Evolutionary conservation across 805 yeast genomes (phyloP), one percentile per base, ranked within the genome.

Genomic region (Barnettozyma wickerhamii): DNA sequence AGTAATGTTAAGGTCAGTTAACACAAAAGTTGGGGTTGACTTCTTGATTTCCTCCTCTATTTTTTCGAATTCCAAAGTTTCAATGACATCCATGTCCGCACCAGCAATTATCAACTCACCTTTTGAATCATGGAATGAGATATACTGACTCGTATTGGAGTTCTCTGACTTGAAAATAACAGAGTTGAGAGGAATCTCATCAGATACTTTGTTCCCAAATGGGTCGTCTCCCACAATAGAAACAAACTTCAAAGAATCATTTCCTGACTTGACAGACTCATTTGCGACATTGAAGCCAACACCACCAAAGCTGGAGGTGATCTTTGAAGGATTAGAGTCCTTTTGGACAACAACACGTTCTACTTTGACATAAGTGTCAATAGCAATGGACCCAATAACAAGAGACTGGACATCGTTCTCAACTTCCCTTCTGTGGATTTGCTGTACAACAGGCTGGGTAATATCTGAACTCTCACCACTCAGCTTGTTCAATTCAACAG

Each of bases 11-110:
- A 87, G 80, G 56, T 88, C 96, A 34, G 82, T 55, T 5, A 83
- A 68, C 7, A 84, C 70, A 19, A 63, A 59, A 9, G 63, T 59
- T 0, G 95, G 84, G 5, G 58, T 48, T 1, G 69, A 58, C 10
- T 54, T 38, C 2, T 47, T 43, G 5, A 88, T 49, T 46, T 74
- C 67, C 0, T 59, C 30, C 3, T 52, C 43, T 3, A 83, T 66
- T 44, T 73, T 75, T 0, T 62, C 58, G 0, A 60, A 37, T 12
- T 77, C 65, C 33, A 76, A 44, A 20, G 67, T 62, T 48, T 84
- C 84, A 18, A 81, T 64, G 9, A 82, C 75, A n/a, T 68, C 66
- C 95, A 89, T 88, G 54, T 86, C 95, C 4, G 95, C 91, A 53
- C 87, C 77, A 0, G 95, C 95, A 14, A 85, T 66, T 3, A 84